Percentiles rank a stretch among this genome's conserved stretches.
Conservation (phyloP, 805 yeast species). For the Wickerhamiella slavikovae region DNA sequence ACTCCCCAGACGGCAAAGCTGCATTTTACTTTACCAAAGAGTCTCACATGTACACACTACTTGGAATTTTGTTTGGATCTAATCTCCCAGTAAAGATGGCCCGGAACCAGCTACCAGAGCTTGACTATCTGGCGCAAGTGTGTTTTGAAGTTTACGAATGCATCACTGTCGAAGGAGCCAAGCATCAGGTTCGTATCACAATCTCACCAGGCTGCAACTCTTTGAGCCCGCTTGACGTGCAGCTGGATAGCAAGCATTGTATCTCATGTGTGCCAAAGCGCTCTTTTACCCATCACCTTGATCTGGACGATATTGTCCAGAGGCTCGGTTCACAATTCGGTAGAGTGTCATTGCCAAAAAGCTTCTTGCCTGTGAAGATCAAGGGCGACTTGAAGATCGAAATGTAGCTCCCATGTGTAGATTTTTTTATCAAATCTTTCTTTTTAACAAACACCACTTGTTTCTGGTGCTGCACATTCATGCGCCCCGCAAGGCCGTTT, state of each 20-base stretch:
- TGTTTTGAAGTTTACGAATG: constrained; percentile 78
- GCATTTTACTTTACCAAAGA: constrained; percentile 91
- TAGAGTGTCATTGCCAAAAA: constrained; percentile 79
- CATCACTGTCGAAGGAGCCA: constrained; percentile 49
- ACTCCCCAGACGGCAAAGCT: constrained; percentile 66
- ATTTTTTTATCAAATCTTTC: too few species aligned
- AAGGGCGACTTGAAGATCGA: constrained; percentile 5
- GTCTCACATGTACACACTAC: constrained; percentile 81
- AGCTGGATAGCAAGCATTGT: constrained; percentile 86
- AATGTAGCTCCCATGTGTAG: too few species aligned
- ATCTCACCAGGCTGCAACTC: constrained; percentile 97
- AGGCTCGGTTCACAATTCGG: constrained; percentile 62
- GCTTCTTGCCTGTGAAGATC: constrained; percentile 21
- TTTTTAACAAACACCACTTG: too few species aligned
- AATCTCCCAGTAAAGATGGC: constrained; percentile 90
- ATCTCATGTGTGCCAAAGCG: constrained; percentile 89
- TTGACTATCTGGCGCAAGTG: constrained; percentile 87
- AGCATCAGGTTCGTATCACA: constrained; percentile 78
- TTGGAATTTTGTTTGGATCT: constrained; percentile 79
- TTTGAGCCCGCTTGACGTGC: constrained; percentile 92
- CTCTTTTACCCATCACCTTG: constrained; percentile 79
- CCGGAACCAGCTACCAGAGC: constrained; percentile 86
- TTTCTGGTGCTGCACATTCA: too few species aligned
- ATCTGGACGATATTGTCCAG: constrained; percentile 70
- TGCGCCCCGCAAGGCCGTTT: too few species aligned